These are phyloP conservation scores for Rhodomyrtus psidioides DNA, from an alignment of 441 rosid species.

Conservation along the genomic window DNA sequence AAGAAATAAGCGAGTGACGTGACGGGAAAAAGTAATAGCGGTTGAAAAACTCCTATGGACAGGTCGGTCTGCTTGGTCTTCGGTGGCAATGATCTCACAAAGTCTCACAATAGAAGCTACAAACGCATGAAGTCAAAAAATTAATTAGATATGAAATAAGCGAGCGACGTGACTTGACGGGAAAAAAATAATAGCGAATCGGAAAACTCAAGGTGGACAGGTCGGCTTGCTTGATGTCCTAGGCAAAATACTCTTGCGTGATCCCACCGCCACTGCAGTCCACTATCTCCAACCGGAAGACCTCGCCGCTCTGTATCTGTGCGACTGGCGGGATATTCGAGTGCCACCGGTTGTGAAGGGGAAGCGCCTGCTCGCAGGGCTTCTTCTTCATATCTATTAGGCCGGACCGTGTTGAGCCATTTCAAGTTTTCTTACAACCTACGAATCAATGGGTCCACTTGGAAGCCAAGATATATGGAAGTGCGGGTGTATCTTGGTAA, in stretches of 20 bases:
- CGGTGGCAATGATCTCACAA: background rate
- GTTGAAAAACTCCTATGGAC: slow-evolving; percentile 18
- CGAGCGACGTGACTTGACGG: background rate
- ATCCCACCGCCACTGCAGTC: slow-evolving; percentile 44
- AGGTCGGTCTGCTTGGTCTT: slow-evolving; percentile 43
- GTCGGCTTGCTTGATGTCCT: slow-evolving; percentile 45
- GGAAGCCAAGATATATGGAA: background rate
- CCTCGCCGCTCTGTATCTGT: slow-evolving; percentile 31
- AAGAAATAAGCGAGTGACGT: too few species aligned
- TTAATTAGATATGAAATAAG: background rate
- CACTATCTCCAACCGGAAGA: slow-evolving; percentile 55
- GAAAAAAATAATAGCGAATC: background rate
- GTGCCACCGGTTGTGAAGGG: slow-evolving; percentile 63
- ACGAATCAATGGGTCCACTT: background rate
- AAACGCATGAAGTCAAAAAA: too few species aligned
- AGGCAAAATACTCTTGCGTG: slow-evolving; percentile 29
- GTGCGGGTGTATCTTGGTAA: background rate
- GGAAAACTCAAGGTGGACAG: slow-evolving; percentile 23
- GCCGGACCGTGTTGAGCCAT: slow-evolving; percentile 33
- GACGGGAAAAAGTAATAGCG: too few species aligned
- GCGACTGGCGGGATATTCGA: slow-evolving; percentile 48
- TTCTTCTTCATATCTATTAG: slow-evolving; percentile 70
- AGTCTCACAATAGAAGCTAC: too few species aligned
- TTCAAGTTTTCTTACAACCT: background rate
- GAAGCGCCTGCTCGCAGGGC: slow-evolving; percentile 56